Evolutionary conservation across 1,284 basidiomycete species (phyloP).

Genomic region (Sanghuangporus baumii): DNA sequence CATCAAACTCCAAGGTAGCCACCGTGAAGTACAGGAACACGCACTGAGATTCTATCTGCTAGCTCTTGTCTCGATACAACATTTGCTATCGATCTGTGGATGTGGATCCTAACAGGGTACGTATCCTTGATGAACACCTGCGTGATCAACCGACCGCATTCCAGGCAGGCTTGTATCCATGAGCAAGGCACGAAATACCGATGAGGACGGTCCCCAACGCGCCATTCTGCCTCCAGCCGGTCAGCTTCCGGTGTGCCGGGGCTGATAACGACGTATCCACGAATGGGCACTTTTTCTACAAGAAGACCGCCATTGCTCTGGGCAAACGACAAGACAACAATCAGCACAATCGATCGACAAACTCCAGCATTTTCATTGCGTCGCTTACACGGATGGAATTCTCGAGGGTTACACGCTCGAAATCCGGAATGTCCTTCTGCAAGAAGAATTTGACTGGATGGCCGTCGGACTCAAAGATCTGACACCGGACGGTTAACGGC

Average conservation of each 20-base stretch:
- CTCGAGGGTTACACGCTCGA: slow-evolving; percentile 59
- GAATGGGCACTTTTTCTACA: slow-evolving; percentile 68
- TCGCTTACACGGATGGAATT: slow-evolving; percentile 59
- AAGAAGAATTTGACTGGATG: slow-evolving; percentile 74
- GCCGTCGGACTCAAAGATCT: slow-evolving; percentile 63
- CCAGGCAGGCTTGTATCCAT: slow-evolving; percentile 72
- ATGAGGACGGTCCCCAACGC: slow-evolving; percentile 57
- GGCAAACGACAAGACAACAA: slow-evolving; percentile 6
- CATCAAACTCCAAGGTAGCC: not conserved
- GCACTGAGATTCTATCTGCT: slow-evolving; percentile 61
- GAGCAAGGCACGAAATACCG: slow-evolving; percentile 73
- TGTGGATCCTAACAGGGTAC: slow-evolving; percentile 62
- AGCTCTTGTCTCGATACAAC: slow-evolving; percentile 59
- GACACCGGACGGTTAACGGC: slow-evolving; percentile 20
- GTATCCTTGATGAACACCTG: slow-evolving; percentile 66
- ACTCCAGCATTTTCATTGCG: not conserved
- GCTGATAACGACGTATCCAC: slow-evolving; percentile 67
- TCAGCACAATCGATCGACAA: not conserved
- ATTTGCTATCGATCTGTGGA: slow-evolving; percentile 72
- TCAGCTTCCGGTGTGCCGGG: slow-evolving; percentile 61
- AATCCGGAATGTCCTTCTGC: slow-evolving; percentile 66
- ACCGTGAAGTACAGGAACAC: slow-evolving; percentile 22
- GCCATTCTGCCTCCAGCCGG: slow-evolving; percentile 66
- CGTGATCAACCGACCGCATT: slow-evolving; percentile 60
- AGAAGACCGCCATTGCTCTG: slow-evolving; percentile 67